Evolutionary conservation across 2,329 filamentous ascomycete genomes (phyloP), one percentile per base, ranked within the genome.

Genomic region (Alternaria triticina): DNA sequence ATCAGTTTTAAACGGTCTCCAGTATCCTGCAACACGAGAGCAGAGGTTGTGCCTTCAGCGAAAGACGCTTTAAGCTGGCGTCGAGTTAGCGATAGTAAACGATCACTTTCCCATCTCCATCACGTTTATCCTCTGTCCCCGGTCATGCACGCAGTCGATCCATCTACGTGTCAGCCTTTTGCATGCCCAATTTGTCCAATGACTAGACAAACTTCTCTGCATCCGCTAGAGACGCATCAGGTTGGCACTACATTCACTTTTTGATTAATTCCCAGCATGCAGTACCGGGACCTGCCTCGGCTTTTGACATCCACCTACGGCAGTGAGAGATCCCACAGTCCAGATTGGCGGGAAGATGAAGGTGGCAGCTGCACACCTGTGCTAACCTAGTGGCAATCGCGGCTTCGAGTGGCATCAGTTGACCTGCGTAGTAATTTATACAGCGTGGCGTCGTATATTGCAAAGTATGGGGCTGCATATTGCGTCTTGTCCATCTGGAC

Each of bases 401-500:
- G 44, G 13, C 20, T 40, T 8, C 7, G n/a, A 30, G 55, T 43
- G 9, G 54, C 60, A 59, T 70, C 68, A 69, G 52, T 66, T 66
- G 68, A 69, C 59, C 62, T 58, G 61, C 60, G 25, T 25, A 5
- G 54, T 61, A 71, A 67, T 68, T 46, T 70, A 65, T 46, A 30
- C 51, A 63, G 67, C 67, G 67, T 73, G 72, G 70, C 65, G 61
- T 30, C 54, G 33, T 3, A 66, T 66, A 68, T 65, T 55, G 59
- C 51, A 59, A 46, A 66, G 52, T 70, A 67, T 70, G 70, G 71
- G 70, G 71, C 17, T 50, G 61, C 51, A 69, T 44, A 72, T 66
- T 69, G 65, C 58, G 54, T 63, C 40, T 56, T 52, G 58, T 51
- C 59, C 57, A n/a, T 44, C 49, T 51, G 61, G 50, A 46, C 45